A percentile compares a stretch with the other conserved stretches of the same genome.
phyloP scores from a whole-genome alignment of 306 rosid species.

The Lagenaria siceraria region DNA sequence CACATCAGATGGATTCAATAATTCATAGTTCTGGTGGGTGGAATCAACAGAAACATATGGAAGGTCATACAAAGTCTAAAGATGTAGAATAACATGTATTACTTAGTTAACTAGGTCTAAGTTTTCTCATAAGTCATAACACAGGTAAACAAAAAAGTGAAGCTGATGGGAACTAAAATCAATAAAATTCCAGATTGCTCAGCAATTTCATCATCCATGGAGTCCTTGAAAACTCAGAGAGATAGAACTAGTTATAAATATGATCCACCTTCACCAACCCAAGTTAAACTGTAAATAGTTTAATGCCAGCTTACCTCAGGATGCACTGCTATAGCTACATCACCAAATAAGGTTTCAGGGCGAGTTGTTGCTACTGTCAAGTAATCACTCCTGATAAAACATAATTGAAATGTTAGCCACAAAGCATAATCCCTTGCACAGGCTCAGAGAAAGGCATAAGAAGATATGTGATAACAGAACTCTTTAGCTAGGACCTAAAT shows the following conservation, averaged over 20 bases:
- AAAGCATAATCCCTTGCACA: not conserved
- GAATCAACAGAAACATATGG: not conserved
- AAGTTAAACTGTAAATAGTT: not conserved
- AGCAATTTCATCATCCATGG: not conserved
- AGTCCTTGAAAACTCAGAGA: not conserved
- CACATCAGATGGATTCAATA: not conserved
- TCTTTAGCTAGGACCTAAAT: not conserved
- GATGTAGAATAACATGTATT: not conserved
- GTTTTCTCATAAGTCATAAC: not conserved
- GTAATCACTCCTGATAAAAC: constrained; percentile 49
- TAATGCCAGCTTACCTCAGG: constrained; percentile 50
- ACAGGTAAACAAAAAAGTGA: not conserved
- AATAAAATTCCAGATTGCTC: not conserved
- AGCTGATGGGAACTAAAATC: not conserved
- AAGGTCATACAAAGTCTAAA: not conserved
- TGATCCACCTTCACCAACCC: not conserved
- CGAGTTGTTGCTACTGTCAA: constrained; percentile 93
- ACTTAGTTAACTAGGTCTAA: not conserved
- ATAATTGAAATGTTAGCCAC: not conserved
- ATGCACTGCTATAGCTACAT: constrained; percentile 89
- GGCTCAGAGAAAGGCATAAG: not conserved
- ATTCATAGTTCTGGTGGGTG: not conserved
- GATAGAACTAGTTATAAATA: constrained; percentile 1
- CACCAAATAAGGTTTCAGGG: constrained; percentile 94
- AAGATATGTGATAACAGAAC: not conserved